Conservation (phyloP, 2,329 filamentous ascomycete genomes). For the Diaporthe velutina region DNA sequence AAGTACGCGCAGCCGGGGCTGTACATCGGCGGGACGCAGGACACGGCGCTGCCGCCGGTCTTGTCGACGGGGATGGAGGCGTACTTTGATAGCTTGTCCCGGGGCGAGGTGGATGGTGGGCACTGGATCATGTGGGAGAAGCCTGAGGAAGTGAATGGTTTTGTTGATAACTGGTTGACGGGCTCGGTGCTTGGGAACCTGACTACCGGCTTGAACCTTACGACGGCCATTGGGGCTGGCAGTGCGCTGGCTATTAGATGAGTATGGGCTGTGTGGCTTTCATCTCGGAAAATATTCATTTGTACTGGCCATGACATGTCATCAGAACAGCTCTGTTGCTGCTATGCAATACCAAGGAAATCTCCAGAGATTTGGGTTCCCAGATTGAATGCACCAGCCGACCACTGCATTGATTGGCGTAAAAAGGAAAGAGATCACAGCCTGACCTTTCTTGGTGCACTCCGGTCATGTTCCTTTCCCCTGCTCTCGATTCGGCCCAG, state of each 20-base stretch:
- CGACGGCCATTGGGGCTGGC: neutral
- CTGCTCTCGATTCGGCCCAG: no score
- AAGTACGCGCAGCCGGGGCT: conserved; percentile 74
- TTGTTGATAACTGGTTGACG: conserved; percentile 67
- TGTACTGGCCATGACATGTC: neutral
- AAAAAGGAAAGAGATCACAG: no score
- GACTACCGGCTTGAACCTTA: neutral
- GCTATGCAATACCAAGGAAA: no score
- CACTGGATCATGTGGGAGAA: conserved; percentile 90
- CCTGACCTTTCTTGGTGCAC: no score
- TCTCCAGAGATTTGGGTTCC: no score
- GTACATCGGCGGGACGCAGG: conserved; percentile 79
- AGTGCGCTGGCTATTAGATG: neutral
- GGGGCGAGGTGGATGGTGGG: conserved; percentile 73
- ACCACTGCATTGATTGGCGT: no score
- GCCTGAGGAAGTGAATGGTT: conserved; percentile 77
- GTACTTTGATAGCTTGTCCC: conserved; percentile 73
- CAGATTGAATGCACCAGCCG: no score
- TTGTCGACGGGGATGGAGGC: conserved; percentile 81
- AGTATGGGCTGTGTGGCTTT: neutral
- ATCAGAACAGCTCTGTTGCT: no score
- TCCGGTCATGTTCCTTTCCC: no score
- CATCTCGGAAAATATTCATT: neutral
- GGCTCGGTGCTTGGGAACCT: conserved; percentile 6
- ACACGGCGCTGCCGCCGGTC: conserved; percentile 78